Evolutionary conservation across 169 alveolate species (phyloP).

Genomic region (Cryptosporidium sp.): DNA sequence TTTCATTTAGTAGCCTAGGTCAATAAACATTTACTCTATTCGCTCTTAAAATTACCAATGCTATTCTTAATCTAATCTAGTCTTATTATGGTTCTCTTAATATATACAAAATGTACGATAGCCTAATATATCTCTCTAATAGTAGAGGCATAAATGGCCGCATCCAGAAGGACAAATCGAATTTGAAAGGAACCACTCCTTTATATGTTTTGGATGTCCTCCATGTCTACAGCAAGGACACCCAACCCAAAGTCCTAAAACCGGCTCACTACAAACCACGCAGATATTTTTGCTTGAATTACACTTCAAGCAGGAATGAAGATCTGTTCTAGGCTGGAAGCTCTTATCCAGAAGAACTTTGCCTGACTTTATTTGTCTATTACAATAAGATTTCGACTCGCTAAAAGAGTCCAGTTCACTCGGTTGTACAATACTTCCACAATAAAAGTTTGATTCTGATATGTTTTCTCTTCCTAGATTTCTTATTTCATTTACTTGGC

Average conservation of each 20-base stretch:
- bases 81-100: neutral
- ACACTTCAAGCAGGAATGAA: conserved; percentile 25
- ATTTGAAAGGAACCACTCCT: conserved; percentile 25
- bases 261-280: conserved; percentile 27
- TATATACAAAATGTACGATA: neutral
- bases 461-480: conserved; percentile 31
- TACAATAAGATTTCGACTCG: neutral
- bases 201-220: conserved; percentile 60
- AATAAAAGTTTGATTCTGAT: conserved; percentile 60
- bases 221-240: conserved; percentile 71
- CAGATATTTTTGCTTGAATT: conserved; percentile 28
- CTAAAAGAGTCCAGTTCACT: neutral
- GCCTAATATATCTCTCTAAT: neutral
- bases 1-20: neutral
- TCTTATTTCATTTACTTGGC: conserved; percentile 35
- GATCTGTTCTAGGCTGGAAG: neutral
- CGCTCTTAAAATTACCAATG: too few species aligned
- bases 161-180: conserved; percentile 74
- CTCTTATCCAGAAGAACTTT: neutral
- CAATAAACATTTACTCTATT: neutral
- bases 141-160: conserved; percentile 35
- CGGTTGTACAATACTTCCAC: conserved; percentile 7
- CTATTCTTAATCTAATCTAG: neutral
- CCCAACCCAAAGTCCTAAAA: conserved; percentile 49
- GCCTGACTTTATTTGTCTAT: neutral